Evolutionary conservation across 2,329 filamentous ascomycete species (phyloP).

Genomic region (Claviceps fusiformis): DNA sequence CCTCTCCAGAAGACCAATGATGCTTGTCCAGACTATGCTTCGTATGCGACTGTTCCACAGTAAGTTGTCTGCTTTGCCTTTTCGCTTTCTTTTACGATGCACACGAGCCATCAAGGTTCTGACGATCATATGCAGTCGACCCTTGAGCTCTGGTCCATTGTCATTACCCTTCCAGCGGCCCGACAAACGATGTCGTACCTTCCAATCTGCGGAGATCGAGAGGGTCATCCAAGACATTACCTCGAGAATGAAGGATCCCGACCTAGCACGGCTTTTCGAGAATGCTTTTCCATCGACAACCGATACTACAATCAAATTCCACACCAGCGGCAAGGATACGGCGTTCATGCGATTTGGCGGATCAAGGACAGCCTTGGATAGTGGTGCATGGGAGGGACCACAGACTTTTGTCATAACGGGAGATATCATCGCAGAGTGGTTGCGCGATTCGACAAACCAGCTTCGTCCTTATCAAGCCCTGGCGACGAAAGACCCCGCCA

Average conservation of each 20-base stretch:
- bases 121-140: slow-evolving; percentile 38
- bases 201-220: slow-evolving; percentile 76
- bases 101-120: not conserved
- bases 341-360: slow-evolving; percentile 22
- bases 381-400: slow-evolving; percentile 62
- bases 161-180: slow-evolving; percentile 79
- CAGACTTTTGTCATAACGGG: slow-evolving; percentile 92
- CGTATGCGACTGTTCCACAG: slow-evolving; percentile 26
- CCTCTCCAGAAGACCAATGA: slow-evolving; percentile 13
- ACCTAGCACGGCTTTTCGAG: slow-evolving; percentile 84
- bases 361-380: slow-evolving; percentile 24
- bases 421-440: slow-evolving; percentile 87
- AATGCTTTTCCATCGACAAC: slow-evolving; percentile 82
- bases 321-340: slow-evolving; percentile 47
- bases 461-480: slow-evolving; percentile 78
- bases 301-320: slow-evolving; percentile 82
- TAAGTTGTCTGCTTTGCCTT: slow-evolving; percentile 12
- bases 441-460: slow-evolving; percentile 88
- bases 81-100: not conserved
- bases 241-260: slow-evolving; percentile 64
- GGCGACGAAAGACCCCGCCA: slow-evolving; percentile 64
- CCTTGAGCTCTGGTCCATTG: slow-evolving; percentile 67
- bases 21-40: slow-evolving; percentile 28
- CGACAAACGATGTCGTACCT: slow-evolving; percentile 69
- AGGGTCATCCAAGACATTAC: slow-evolving; percentile 75